Conservation (phyloP, 805 yeast genomes). For the Yarrowia osloensis region DNA sequence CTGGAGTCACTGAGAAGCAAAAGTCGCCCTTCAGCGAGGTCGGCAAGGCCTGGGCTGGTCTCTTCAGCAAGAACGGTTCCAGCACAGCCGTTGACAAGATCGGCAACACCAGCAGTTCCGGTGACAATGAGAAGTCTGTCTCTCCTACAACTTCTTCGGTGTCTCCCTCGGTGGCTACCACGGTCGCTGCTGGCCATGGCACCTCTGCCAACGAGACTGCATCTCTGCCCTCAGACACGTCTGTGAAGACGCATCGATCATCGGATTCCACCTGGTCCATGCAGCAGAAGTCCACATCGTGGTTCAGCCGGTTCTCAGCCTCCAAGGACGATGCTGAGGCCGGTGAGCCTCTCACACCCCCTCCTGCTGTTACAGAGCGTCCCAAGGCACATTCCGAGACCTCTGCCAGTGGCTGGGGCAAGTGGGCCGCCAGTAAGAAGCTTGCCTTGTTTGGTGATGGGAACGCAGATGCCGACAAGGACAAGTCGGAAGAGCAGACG, state of each 20-base stretch:
- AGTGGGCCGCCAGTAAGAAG: slow-evolving; percentile 23
- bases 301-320: slow-evolving; percentile 23
- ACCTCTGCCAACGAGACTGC: background rate
- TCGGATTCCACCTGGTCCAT: slow-evolving; percentile 22
- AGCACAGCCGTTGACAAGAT: background rate
- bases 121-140: slow-evolving; percentile 11
- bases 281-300: background rate
- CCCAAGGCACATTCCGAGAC: slow-evolving; percentile 15
- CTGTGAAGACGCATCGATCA: slow-evolving; percentile 21
- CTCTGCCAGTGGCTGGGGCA: slow-evolving; percentile 24
- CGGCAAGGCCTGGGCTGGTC: slow-evolving; percentile 16
- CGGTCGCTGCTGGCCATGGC: slow-evolving; percentile 18
- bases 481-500: background rate
- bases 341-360: slow-evolving; percentile 4
- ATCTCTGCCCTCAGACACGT: slow-evolving; percentile 8
- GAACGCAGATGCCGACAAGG: background rate
- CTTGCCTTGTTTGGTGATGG: background rate
- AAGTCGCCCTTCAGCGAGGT: slow-evolving; percentile 19
- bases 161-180: slow-evolving; percentile 14
- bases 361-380: background rate
- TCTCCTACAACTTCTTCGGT: slow-evolving; percentile 9
- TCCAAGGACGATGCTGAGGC: background rate
- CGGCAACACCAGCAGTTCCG: background rate
- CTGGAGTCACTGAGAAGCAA: background rate
- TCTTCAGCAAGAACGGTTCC: slow-evolving; percentile 12